A percentile compares a stretch with the other conserved stretches of the same genome.
Evolutionary conservation across 1,139 yeast genomes (phyloP).

Genomic region (Hanseniaspora gamundiae): DNA sequence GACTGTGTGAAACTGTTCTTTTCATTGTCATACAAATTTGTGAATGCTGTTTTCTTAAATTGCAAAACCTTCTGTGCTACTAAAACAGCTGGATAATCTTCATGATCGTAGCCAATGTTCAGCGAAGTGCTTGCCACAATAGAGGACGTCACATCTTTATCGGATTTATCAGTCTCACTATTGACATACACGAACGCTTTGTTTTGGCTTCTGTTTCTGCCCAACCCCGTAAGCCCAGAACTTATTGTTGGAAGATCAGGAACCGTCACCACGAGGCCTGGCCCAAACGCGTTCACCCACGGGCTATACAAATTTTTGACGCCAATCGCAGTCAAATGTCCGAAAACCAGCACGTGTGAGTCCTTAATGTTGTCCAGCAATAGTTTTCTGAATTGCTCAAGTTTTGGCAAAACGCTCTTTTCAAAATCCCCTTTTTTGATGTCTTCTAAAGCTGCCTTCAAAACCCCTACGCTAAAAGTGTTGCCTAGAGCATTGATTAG

Average conservation of each 20-base stretch:
- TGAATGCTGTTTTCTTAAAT: slow-evolving; percentile 90
- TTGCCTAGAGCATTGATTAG: slow-evolving; percentile 55
- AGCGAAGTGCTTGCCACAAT: slow-evolving; percentile 36
- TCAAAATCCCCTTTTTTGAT: slow-evolving; percentile 34
- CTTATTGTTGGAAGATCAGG: slow-evolving; percentile 43
- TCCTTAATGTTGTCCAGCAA: slow-evolving; percentile 45
- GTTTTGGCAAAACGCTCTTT: slow-evolving; percentile 33
- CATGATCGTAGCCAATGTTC: slow-evolving; percentile 41
- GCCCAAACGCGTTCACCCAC: slow-evolving; percentile 35
- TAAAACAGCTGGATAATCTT: slow-evolving; percentile 61
- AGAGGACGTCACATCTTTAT: slow-evolving; percentile 45
- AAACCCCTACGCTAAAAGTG: slow-evolving; percentile 47
- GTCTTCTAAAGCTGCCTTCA: slow-evolving; percentile 36
- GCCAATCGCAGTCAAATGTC: slow-evolving; percentile 36
- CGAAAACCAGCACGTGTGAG: slow-evolving; percentile 57
- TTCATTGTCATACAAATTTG: slow-evolving; percentile 89
- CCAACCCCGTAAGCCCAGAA: slow-evolving; percentile 44
- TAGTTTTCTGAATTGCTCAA: slow-evolving; percentile 43
- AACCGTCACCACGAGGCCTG: slow-evolving; percentile 8
- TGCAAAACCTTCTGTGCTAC: slow-evolving; percentile 68
- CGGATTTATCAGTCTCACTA: slow-evolving; percentile 84
- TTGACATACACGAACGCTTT: slow-evolving; percentile 57
- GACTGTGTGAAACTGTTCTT: slow-evolving; percentile 90
- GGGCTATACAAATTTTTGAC: slow-evolving; percentile 20
- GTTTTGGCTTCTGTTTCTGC: slow-evolving; percentile 33